Base-by-base conservation (phyloP, 2,329 filamentous ascomycete genomes). In the Penicillium italicum region DNA sequence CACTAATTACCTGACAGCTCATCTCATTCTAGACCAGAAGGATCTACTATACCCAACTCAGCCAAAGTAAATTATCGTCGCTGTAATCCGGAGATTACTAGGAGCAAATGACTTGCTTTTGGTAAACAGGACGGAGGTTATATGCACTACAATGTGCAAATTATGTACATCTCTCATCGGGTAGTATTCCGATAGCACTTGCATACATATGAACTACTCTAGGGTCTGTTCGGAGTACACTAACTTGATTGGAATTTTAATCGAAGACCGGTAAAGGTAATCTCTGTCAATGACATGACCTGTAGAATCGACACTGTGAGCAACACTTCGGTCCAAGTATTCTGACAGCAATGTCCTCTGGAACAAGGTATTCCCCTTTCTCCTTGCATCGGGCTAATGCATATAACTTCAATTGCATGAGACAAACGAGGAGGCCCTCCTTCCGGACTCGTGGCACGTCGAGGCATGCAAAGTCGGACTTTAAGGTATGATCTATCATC, bases 1-100 rank as follows among this genome's bases (percentile, higher is more conserved):
- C 30, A 31, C 43, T n/a, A 28, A 8, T 30, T 26, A 42, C 26
- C 12, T 28, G 45, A 49, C 30, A 49, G 37, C 44, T 53, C 43
- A 36, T 42, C 42, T 34, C 30, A 14, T 36, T 34, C 6, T 22
- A 16, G 22, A 26, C 30, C 8, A 14, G 30, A 28, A 34, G 43
- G 40, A 53, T 48, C 30, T 49, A 24, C 24, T 24, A 49, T 53
- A 53, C 5, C 18, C 42, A 53, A 50, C 28, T 42, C 44, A 42
- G 28, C 44, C 26, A 50, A 14, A 55, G 33, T 43, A 33, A 38
- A 28, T 44, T 10, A 16, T 12, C 20, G 37, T 43, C 11, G 5
- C 28, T 24, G 5, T 31, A 43, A 43, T 18, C 28, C 48, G 48
- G 48, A 44, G 48, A 50, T 50, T 50, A 43, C 5, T 1, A 49